phyloP scores from a whole-genome alignment of 441 rosid species.

The Eugenia klotzschiana region DNA sequence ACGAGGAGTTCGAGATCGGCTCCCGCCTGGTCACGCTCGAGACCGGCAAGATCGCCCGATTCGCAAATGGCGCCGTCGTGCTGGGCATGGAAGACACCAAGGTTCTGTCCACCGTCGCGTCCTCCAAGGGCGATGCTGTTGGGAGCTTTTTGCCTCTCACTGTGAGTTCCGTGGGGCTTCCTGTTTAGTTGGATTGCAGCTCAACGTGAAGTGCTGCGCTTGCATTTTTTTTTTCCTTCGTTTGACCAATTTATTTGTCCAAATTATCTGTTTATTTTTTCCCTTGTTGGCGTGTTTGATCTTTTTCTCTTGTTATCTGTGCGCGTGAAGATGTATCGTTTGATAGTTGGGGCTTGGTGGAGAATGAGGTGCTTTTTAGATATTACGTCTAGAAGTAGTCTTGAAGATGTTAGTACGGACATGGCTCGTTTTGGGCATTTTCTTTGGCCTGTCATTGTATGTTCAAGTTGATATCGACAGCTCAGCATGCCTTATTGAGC shows the following conservation, averaged over 20 bases:
- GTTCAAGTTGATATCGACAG: background rate
- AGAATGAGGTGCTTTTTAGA: background rate
- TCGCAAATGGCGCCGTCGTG: conserved; percentile 82
- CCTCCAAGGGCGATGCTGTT: conserved; percentile 49
- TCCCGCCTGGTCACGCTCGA: conserved; percentile 58
- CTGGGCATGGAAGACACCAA: conserved; percentile 68
- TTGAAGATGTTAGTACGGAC: background rate
- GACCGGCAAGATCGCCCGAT: conserved; percentile 84
- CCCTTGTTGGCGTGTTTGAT: background rate
- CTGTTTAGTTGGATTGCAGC: background rate
- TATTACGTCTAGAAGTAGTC: background rate
- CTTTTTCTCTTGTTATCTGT: background rate
- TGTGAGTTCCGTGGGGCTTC: conserved; percentile 15
- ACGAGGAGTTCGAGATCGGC: conserved; percentile 91
- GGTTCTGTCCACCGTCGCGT: conserved; percentile 68
- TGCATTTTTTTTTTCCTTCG: background rate
- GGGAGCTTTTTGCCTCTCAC: conserved; percentile 84
- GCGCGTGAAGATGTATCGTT: background rate
- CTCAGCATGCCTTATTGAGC: background rate
- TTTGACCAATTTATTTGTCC: background rate
- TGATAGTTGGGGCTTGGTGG: background rate
- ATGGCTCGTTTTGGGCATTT: background rate
- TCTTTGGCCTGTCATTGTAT: background rate
- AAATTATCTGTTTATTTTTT: background rate
- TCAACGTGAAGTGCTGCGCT: background rate